Percentiles rank a stretch among this genome's conserved stretches.
phyloP scores from a whole-genome alignment of 805 yeast genomes.

The Candida berthetii region DNA sequence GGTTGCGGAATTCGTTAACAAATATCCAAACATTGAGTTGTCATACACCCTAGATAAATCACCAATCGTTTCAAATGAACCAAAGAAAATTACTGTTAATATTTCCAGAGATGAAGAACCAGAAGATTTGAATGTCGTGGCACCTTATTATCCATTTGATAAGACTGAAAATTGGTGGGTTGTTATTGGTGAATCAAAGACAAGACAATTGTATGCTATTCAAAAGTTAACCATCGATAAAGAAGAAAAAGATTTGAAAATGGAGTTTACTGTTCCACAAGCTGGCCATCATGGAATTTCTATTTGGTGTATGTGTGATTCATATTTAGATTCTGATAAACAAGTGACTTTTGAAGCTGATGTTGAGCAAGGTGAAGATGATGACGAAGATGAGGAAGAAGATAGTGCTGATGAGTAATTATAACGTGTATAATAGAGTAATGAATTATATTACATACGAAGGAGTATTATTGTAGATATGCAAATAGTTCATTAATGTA shows the following conservation, averaged over 20 bases:
- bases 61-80: constrained; percentile 40
- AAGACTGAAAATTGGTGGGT: constrained; percentile 85
- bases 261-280: constrained; percentile 53
- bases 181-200: constrained; percentile 62
- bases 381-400: constrained; percentile 14
- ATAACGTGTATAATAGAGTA: not conserved
- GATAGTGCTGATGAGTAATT: not conserved
- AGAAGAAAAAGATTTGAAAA: constrained; percentile 42
- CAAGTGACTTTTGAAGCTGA: constrained; percentile 55
- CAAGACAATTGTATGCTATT: constrained; percentile 64
- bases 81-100: constrained; percentile 38
- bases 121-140: constrained; percentile 52
- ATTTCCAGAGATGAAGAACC: constrained; percentile 75
- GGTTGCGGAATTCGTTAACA: constrained; percentile 86
- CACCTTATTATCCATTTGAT: constrained; percentile 51
- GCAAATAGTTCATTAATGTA: not conserved
- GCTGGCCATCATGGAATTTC: constrained; percentile 58
- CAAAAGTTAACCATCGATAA: constrained; percentile 53
- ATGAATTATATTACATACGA: not conserved
- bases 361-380: constrained; percentile 28
- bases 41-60: constrained; percentile 43
- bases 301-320: constrained; percentile 86
- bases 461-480: not conserved
- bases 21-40: constrained; percentile 80
- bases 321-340: constrained; percentile 89